A percentile compares a stretch with the other conserved stretches of the same genome.
Evolutionary conservation across 2,329 filamentous ascomycete genomes (phyloP).

Genomic region (Phialocephala subalpina): DNA sequence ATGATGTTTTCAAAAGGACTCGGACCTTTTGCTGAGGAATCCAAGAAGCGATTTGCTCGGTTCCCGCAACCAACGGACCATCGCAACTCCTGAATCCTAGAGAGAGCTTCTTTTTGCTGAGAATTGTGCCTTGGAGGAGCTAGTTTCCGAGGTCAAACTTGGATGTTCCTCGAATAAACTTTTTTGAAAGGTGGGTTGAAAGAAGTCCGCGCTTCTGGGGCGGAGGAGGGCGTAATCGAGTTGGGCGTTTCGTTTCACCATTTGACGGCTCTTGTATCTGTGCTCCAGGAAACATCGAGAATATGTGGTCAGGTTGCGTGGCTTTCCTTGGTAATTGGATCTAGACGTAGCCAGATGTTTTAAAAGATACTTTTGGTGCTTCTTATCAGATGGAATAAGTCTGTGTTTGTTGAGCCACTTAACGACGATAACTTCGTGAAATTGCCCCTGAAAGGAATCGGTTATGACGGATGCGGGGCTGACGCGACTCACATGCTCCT

Average conservation of each 20-base stretch:
- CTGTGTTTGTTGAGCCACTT: neutral
- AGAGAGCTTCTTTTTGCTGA: neutral
- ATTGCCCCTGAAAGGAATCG: neutral
- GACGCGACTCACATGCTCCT: constrained; percentile 1
- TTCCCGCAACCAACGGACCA: neutral
- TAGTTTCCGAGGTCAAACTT: neutral
- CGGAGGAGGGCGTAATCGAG: neutral
- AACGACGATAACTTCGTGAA: neutral
- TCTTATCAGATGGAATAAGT: constrained; percentile 1
- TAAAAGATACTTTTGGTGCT: constrained; percentile 7
- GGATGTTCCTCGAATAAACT: constrained; percentile 21
- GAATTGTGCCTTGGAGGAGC: constrained; percentile 1
- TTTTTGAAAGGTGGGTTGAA: constrained; percentile 8
- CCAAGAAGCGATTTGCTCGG: neutral
- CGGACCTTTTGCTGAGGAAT: neutral
- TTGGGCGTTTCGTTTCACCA: constrained; percentile 29
- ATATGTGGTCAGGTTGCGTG: constrained; percentile 15
- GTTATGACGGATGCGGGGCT: neutral
- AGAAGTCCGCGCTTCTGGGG: neutral
- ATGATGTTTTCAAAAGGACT: constrained; percentile 1
- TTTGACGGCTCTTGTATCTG: constrained; percentile 26
- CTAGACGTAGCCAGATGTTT: constrained; percentile 13
- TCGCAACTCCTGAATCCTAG: neutral
- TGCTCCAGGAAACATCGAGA: constrained; percentile 16
- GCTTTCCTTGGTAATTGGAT: constrained; percentile 14